Conservation (phyloP, 2,329 filamentous ascomycete genomes). For the Pyrenochaeta sp. region DNA sequence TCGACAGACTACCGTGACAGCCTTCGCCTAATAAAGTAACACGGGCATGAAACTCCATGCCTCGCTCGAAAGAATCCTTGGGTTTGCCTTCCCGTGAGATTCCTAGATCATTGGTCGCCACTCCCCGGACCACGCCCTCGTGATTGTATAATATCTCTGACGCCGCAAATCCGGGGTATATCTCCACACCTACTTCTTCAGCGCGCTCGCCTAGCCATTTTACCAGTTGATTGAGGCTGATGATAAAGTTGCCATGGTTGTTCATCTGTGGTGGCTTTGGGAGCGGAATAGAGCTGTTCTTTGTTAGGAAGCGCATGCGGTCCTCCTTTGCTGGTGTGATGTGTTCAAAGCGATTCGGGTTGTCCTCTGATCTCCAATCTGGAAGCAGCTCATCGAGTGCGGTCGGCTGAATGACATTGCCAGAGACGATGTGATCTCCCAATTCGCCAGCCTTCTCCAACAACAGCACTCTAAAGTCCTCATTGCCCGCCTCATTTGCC, state of each 20-base stretch:
- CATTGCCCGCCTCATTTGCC: conserved; percentile 91
- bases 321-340: conserved; percentile 84
- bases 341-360: conserved; percentile 85
- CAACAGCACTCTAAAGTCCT: conserved; percentile 91
- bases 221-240: conserved; percentile 92
- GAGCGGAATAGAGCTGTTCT: conserved; percentile 77
- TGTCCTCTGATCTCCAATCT: conserved; percentile 89
- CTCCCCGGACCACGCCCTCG: conserved; percentile 89
- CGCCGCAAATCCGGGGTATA: conserved; percentile 95
- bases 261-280: conserved; percentile 96
- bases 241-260: conserved; percentile 97
- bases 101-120: conserved; percentile 94
- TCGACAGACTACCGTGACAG: conserved; percentile 93
- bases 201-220: conserved; percentile 96
- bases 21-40: conserved; percentile 93
- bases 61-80: conserved; percentile 90
- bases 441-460: conserved; percentile 96
- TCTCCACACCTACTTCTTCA: conserved; percentile 94
- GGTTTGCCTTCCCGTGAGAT: conserved; percentile 81
- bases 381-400: conserved; percentile 90
- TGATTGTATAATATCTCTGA: conserved; percentile 87
- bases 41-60: conserved; percentile 96
- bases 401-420: conserved; percentile 90
- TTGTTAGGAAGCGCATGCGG: conserved; percentile 93
- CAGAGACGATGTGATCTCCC: conserved; percentile 93